Evolutionary conservation across 1,284 basidiomycete species (phyloP).

Genomic region (Serendipita sp.): DNA sequence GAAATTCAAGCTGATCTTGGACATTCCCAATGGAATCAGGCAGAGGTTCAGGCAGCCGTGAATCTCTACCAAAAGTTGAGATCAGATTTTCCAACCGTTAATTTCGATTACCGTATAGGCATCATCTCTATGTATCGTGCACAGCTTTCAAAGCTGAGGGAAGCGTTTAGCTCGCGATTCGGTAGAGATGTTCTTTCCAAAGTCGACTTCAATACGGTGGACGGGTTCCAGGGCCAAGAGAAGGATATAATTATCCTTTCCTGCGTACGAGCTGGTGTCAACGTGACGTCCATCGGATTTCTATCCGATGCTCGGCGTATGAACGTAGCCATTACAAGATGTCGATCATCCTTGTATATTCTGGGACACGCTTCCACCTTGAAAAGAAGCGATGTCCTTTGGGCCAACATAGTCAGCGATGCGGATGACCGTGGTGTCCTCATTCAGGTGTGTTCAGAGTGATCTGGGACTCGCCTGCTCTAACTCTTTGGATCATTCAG

Average conservation of each 20-base stretch:
- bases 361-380: conserved; percentile 82
- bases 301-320: conserved; percentile 75
- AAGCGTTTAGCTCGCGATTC: conserved; percentile 58
- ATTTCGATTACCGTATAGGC: conserved; percentile 72
- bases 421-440: conserved; percentile 37
- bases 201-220: conserved; percentile 94
- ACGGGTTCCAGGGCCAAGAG: conserved; percentile 96
- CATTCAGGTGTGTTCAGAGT: conserved; percentile 23
- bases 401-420: conserved; percentile 67
- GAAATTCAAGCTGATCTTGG: conserved; percentile 36
- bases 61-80: conserved; percentile 66
- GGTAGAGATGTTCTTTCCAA: conserved; percentile 56
- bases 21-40: conserved; percentile 67
- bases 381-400: conserved; percentile 68
- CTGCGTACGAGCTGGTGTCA: conserved; percentile 81
- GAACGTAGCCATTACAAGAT: conserved; percentile 96
- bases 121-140: conserved; percentile 93
- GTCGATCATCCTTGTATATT: conserved; percentile 87
- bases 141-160: conserved; percentile 69
- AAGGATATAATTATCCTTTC: conserved; percentile 94
- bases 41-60: conserved; percentile 68
- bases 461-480: background rate
- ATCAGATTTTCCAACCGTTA: conserved; percentile 46
- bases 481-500: too few species aligned
- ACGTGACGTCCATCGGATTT: conserved; percentile 74